Evolutionary conservation across 192 early-diverging fungal genomes (phyloP), one percentile per base, ranked within the genome.

Genomic region (Backusella macrospora): DNA sequence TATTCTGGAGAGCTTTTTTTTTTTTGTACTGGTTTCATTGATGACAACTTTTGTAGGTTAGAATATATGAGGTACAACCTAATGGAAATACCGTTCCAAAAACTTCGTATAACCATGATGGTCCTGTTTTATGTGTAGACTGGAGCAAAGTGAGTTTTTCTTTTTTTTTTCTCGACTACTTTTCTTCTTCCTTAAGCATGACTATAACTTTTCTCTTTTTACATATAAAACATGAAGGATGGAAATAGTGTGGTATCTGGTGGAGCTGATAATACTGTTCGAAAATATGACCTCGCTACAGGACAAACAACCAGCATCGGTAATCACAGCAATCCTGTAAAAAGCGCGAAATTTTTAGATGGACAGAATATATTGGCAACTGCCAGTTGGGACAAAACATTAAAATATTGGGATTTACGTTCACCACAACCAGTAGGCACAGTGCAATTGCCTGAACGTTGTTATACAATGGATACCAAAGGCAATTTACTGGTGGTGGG

Each of bases 401-500:
- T 97, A 47, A 95, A 96, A 85, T 99, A 97, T 79, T 99, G 97
- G 97, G 96, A 99, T 82, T 75, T 92, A 67, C 88, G 96, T 45
- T 84, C 88, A 67, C 91, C 87, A 65, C 82, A 82, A 43, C 96
- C 97, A 0, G 87, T 93, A 6, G 88, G 86, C 16, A 90, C 86
- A 18, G 86, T 95, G 6, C 77, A 74, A 3, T 85, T 98, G 16
- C 93, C 95, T 0, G 97, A 99, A 76, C 90, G 97, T 48, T 87
- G 85, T 47, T 99, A 98, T 73, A 81, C 92, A 0, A 95, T 99
- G 93, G 97, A 99, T 84, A 83, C 91, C 49, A 81, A 81, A 6
- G 86, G 87, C 39, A 88, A 92, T n/a, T 73, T 98, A 65, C 70
- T 99, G 72, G 96, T 98, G 12, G 93, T 92, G 14, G 97, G 87